Percentiles rank a stretch among this genome's conserved stretches.
phyloP scores from a whole-genome alignment of 139 green algal genomes.

The Penium margaritaceum region DNA sequence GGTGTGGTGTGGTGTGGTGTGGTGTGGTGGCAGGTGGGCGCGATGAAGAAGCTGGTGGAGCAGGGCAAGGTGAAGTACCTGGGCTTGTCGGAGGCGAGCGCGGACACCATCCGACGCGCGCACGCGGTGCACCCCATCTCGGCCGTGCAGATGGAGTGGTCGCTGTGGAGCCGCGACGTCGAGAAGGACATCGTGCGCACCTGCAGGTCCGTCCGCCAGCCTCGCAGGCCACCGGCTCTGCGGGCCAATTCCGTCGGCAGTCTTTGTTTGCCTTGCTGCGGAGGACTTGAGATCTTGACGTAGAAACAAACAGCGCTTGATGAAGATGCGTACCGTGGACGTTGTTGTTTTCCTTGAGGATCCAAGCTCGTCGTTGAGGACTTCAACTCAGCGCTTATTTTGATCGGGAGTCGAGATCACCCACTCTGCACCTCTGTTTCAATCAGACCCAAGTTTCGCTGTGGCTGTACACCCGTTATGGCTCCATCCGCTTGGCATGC shows the following conservation, averaged over 20 bases:
- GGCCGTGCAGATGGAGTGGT: constrained; percentile 63
- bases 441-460: no score
- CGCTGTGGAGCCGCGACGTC: constrained; percentile 65
- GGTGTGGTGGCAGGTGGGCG: constrained; percentile 58
- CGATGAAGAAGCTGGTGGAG: constrained; percentile 49
- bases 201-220: constrained; percentile 33
- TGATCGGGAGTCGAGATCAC: no score
- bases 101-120: constrained; percentile 58
- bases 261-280: neutral
- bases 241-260: neutral
- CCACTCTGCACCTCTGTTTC: no score
- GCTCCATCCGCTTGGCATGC: no score
- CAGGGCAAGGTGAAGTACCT: constrained; percentile 70
- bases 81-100: constrained; percentile 59
- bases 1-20: neutral
- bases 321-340: no score
- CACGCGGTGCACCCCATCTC: constrained; percentile 58
- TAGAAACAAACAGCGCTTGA: no score
- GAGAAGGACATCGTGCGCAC: constrained; percentile 54
- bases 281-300: neutral
- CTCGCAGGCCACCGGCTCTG: neutral
- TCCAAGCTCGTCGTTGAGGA: no score
- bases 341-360: no score
- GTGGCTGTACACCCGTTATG: no score
- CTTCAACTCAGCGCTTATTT: no score